Conservation (phyloP, 345 rosid genomes). For the Aquilaria sinensis region DNA sequence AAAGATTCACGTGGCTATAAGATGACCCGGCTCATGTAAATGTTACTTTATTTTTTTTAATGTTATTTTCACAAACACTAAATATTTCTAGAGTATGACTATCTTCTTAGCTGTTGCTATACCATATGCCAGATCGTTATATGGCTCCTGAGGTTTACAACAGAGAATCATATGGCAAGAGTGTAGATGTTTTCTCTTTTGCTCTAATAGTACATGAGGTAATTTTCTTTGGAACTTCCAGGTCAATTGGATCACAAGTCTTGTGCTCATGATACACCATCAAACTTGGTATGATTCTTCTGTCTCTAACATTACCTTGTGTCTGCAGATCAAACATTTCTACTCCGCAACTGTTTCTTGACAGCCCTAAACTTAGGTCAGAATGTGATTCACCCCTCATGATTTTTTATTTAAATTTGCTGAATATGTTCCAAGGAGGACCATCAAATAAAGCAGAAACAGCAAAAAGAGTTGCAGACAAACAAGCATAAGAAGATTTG, state of each 20-base stretch:
- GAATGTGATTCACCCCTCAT: neutral
- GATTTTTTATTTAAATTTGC: conserved; percentile 7
- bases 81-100: conserved; percentile 3
- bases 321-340: neutral
- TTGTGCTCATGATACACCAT: no score
- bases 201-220: conserved; percentile 57
- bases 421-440: conserved; percentile 54
- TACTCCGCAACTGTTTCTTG: no score
- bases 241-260: no score
- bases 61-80: neutral
- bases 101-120: conserved; percentile 8
- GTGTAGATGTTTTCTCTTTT: conserved; percentile 60
- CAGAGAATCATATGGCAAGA: conserved; percentile 64
- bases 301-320: no score
- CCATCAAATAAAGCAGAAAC: conserved; percentile 36
- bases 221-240: conserved; percentile 1
- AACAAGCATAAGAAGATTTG: conserved; percentile 52
- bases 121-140: conserved; percentile 44
- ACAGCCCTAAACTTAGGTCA: no score
- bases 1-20: conserved; percentile 49
- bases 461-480: conserved; percentile 56
- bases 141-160: conserved; percentile 73
- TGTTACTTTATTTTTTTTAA: neutral
- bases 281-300: no score
- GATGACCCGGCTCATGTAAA: conserved; percentile 59